Evolutionary conservation across 352 stramenopile species (phyloP).

Genomic region (Phytophthora chlamydospora): DNA sequence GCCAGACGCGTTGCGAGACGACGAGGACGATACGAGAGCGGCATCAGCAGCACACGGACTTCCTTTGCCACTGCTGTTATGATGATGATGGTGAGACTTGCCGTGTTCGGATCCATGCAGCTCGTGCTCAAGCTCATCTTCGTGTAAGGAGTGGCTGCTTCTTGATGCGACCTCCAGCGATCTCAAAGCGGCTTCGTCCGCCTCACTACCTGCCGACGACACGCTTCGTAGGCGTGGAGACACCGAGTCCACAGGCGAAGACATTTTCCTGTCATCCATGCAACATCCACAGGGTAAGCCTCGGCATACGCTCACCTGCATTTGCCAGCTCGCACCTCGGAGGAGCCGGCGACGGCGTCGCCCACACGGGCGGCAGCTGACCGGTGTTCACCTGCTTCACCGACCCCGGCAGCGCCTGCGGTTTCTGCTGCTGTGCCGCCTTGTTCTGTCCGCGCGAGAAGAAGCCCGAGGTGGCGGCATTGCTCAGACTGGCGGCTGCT

Average conservation of each 20-base stretch:
- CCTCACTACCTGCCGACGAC: slow-evolving; percentile 31
- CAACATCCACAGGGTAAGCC: slow-evolving; percentile 1
- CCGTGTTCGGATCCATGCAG: slow-evolving; percentile 1
- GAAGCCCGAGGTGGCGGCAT: slow-evolving; percentile 64
- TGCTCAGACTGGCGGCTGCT: slow-evolving; percentile 31
- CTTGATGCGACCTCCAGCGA: slow-evolving; percentile 26
- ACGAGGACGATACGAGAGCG: slow-evolving; percentile 7
- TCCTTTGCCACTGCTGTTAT: slow-evolving; percentile 17
- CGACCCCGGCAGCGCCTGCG: slow-evolving; percentile 65
- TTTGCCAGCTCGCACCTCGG: slow-evolving; percentile 32
- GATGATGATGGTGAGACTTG: slow-evolving; percentile 12
- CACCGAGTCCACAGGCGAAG: slow-evolving; percentile 29
- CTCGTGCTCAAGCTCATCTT: slow-evolving; percentile 34
- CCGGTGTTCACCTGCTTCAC: slow-evolving; percentile 77
- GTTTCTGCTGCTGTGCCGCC: slow-evolving; percentile 41
- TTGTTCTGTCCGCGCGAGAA: slow-evolving; percentile 58
- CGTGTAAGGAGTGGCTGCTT: slow-evolving; percentile 28
- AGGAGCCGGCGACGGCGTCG: slow-evolving; percentile 60
- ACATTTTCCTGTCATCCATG: slow-evolving; percentile 40
- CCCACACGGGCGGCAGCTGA: slow-evolving; percentile 81
- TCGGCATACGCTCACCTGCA: background rate
- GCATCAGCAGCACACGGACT: slow-evolving; percentile 4
- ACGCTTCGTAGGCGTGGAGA: slow-evolving; percentile 27
- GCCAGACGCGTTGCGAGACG: slow-evolving; percentile 67
- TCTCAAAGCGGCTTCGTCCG: slow-evolving; percentile 31